Evolutionary conservation across 805 yeast genomes (phyloP), one percentile per base, ranked within the genome.

Genomic region (Zygosaccharomyces gambellarensis): DNA sequence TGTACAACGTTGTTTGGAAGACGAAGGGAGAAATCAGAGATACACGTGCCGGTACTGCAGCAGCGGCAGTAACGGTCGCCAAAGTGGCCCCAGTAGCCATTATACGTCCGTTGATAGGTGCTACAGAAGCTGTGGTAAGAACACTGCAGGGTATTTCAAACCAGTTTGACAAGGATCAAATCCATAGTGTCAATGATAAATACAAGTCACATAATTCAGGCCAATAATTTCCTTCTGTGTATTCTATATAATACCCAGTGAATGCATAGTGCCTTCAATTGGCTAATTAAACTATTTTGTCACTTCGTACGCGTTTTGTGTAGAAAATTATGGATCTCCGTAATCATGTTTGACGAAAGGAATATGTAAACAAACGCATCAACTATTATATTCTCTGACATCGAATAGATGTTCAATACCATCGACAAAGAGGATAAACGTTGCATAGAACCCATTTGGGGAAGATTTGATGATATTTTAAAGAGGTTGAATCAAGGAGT

Each of bases 101-200:
- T 12, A 75, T 90, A 2, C 67, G 97, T 39, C 97, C 97, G 2
- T 76, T 89, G 53, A 89, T 90, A 58, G 98, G 97, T 1, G 89
- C 96, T 0, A 86, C 97, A 0, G 97, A 89, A 63, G 96, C 95
- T 0, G 75, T 90, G 5, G 84, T 92, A 5, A 86, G 82, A 60
- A 78, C 96, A 0, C 71, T 90, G 45, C 77, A 88, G 70, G 98
- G 98, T 1, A 75, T 90, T 6, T 82, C 89, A 36, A 90, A 89
- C 62, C 85, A 84, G 53, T 69, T 90, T 30, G 92, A 88, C 62
- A 84, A 90, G 1, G 73, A 74, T 21, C 80, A 82, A 52, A 73
- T 78, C 46, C 63, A 70, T 36, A 81, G 79, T 50, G 72, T 82
- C 3, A 77, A 77, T 47, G 95, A 87, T 54, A 86, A 86, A 65